A percentile compares a stretch with the other conserved stretches of the same genome.
Conservation (phyloP, 1,139 yeast genomes). For the Pichia sp. region DNA sequence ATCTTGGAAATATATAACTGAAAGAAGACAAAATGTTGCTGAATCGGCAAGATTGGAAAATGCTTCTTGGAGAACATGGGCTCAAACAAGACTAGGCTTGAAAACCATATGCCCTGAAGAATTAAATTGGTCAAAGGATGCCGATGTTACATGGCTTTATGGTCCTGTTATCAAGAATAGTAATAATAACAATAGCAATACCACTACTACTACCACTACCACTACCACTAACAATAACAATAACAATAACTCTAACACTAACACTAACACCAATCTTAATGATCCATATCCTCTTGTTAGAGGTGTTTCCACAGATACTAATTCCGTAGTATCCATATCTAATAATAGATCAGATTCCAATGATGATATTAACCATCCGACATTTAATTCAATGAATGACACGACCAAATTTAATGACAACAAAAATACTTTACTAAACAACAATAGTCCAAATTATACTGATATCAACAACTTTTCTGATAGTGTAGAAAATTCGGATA, state of each 20-base stretch:
- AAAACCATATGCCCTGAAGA: constrained; percentile 71
- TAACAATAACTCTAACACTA: neutral
- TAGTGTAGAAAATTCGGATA: neutral
- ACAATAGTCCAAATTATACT: neutral
- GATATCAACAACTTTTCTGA: neutral
- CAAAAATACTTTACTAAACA: constrained; percentile 5
- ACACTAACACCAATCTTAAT: neutral
- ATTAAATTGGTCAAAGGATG: constrained; percentile 72
- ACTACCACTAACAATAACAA: too few species aligned
- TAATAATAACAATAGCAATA: neutral
- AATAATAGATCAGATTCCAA: neutral
- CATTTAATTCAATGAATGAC: neutral
- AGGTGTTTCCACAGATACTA: constrained; percentile 1
- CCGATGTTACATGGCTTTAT: constrained; percentile 82
- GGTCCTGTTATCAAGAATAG: constrained; percentile 57
- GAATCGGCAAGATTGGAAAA: constrained; percentile 66
- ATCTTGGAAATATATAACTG: constrained; percentile 89
- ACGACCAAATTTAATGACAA: neutral
- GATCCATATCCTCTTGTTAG: neutral
- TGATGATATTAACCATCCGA: neutral
- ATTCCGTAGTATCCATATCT: neutral
- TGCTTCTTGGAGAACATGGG: constrained; percentile 88
- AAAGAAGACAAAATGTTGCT: constrained; percentile 70
- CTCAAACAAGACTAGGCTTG: constrained; percentile 64
- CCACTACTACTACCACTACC: neutral